Conservation (phyloP, 2,329 filamentous ascomycete species). For the Fusarium sp. region DNA sequence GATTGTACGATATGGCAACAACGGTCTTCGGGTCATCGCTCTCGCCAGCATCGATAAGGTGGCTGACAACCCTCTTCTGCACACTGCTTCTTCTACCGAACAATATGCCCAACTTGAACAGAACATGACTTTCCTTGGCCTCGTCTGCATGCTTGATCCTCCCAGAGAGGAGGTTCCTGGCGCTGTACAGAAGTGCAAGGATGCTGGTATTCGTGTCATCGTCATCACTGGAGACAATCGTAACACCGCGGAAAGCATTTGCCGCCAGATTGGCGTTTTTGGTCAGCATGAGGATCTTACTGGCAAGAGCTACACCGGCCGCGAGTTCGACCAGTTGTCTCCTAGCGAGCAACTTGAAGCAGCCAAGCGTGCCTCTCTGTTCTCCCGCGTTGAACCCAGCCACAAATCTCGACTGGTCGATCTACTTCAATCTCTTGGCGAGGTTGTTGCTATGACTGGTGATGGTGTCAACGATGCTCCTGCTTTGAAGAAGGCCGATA, state of each 20-base stretch:
- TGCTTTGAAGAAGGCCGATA: conserved; percentile 97
- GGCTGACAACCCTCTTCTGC: conserved; percentile 72
- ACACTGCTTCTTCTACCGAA: conserved; percentile 79
- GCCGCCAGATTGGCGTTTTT: conserved; percentile 96
- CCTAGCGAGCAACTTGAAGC: conserved; percentile 83
- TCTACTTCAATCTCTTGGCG: conserved; percentile 88
- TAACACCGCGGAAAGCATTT: conserved; percentile 97
- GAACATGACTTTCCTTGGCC: conserved; percentile 90
- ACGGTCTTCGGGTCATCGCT: conserved; percentile 92
- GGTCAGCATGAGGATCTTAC: conserved; percentile 80
- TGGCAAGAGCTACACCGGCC: conserved; percentile 94
- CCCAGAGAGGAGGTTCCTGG: conserved; percentile 89
- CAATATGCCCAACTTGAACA: conserved; percentile 91
- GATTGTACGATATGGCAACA: conserved; percentile 89
- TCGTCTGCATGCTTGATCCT: conserved; percentile 96
- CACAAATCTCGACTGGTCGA: conserved; percentile 99
- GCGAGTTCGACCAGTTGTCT: conserved; percentile 89
- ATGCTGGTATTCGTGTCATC: conserved; percentile 94
- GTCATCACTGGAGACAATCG: conserved; percentile 99
- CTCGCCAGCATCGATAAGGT: conserved; percentile 86
- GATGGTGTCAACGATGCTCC: conserved; percentile 99
- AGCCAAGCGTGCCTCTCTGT: conserved; percentile 86
- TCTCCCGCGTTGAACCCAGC: conserved; percentile 93
- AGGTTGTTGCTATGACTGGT: conserved; percentile 99
- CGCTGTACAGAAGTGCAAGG: conserved; percentile 88